Evolutionary conservation across 1,284 basidiomycete species (phyloP).

Genomic region (Trichosporon sp.): DNA sequence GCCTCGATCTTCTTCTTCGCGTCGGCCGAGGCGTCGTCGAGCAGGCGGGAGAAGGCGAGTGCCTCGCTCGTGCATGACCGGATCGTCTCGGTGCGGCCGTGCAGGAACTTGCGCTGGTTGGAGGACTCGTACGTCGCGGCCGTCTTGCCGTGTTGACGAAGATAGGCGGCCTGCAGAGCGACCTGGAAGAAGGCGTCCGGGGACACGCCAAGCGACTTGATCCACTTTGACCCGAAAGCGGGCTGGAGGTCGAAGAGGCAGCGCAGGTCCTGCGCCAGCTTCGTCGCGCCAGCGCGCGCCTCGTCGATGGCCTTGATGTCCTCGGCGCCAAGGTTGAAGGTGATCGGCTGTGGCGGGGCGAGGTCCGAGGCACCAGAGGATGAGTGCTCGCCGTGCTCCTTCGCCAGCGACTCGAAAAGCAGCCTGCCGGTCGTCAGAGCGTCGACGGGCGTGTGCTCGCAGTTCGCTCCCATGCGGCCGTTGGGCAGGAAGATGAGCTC

Average conservation of each 20-base stretch:
- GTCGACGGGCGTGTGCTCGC: conserved; percentile 19
- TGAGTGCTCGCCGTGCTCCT: conserved; percentile 1
- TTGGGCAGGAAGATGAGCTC: conserved; percentile 14
- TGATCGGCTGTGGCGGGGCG: conserved; percentile 1
- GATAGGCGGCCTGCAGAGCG: conserved; percentile 12
- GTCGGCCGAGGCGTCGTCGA: conserved; percentile 1
- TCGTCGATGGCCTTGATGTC: conserved; percentile 4
- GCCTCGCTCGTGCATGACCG: conserved; percentile 8
- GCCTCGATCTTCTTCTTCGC: conserved; percentile 1
- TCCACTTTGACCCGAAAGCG: conserved; percentile 13
- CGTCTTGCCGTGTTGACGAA: conserved; percentile 8
- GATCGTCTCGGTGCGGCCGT: conserved; percentile 17
- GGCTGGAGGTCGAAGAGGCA: conserved; percentile 1
- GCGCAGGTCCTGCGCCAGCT: conserved; percentile 10
- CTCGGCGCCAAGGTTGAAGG: conserved; percentile 9
- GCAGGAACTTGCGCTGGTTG: conserved; percentile 10
- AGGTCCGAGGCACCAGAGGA: not conserved
- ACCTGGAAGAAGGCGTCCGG: conserved; percentile 20
- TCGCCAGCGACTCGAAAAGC: conserved; percentile 9
- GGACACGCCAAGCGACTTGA: conserved; percentile 13
- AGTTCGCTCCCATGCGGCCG: conserved; percentile 15
- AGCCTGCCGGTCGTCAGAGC: conserved; percentile 15
- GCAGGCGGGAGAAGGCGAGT: not conserved
- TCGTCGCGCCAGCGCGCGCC: not conserved
- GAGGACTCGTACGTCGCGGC: conserved; percentile 15